Evolutionary conservation across 2,329 filamentous ascomycete species (phyloP).

Genomic region (Fusarium zealandicum): DNA sequence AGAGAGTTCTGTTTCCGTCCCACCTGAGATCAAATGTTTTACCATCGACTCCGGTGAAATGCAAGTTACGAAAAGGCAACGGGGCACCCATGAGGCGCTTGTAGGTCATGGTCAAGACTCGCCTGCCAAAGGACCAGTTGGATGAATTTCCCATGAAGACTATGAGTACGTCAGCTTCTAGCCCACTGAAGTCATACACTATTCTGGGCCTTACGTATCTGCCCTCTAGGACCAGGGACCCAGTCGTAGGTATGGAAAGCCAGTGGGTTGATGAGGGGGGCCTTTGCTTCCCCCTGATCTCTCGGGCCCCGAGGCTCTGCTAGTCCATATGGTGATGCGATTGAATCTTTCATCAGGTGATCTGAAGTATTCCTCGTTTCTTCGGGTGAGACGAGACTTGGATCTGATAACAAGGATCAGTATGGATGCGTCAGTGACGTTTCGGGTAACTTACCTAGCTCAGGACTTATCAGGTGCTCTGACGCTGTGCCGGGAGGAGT

Average conservation of each 20-base stretch:
- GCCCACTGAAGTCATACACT: too few relatives aligned
- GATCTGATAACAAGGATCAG: background rate
- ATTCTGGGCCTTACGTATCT: constrained; percentile 4
- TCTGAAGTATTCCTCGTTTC: background rate
- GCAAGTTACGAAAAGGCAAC: constrained; percentile 19
- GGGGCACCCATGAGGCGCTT: constrained; percentile 24
- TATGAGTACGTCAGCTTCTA: background rate
- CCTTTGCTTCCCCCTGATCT: constrained; percentile 6
- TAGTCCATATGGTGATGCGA: background rate
- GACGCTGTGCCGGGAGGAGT: background rate
- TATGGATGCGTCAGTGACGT: background rate
- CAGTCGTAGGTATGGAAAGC: constrained; percentile 34
- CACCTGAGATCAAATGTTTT: constrained; percentile 28
- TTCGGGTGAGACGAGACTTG: background rate
- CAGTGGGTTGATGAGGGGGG: constrained; percentile 28
- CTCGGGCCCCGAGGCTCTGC: background rate
- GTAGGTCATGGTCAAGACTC: constrained; percentile 33
- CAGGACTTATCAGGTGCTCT: constrained; percentile 1
- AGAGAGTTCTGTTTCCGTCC: constrained; percentile 14
- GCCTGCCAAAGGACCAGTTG: constrained; percentile 33
- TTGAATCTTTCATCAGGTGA: background rate
- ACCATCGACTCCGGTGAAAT: constrained; percentile 22
- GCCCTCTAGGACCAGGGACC: constrained; percentile 21
- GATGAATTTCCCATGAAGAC: constrained; percentile 34
- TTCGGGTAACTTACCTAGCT: background rate